Percentiles rank a stretch among this genome's conserved stretches.
Conservation (phyloP, 768 basidiomycete species). For the Tylopilus subfusipes region DNA sequence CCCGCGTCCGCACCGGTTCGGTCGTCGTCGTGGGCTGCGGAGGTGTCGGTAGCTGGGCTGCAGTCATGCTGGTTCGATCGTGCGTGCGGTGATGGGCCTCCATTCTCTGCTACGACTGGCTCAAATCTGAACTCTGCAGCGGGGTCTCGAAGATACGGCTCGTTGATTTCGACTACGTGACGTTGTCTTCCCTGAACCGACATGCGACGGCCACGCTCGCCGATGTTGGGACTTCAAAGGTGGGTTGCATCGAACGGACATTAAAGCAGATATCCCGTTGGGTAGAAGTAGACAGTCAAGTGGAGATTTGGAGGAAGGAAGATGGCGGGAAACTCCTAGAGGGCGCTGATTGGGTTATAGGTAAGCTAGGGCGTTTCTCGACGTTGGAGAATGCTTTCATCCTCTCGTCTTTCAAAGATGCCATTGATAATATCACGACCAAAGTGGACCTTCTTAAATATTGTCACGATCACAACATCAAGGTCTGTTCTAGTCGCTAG, state of each 20-base stretch:
- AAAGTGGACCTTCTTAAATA: slow-evolving; percentile 93
- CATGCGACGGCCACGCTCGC: slow-evolving; percentile 86
- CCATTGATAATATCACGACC: slow-evolving; percentile 96
- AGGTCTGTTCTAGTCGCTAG: slow-evolving; percentile 41
- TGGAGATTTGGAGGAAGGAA: slow-evolving; percentile 86
- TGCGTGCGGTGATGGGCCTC: slow-evolving; percentile 38
- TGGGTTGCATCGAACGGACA: slow-evolving; percentile 65
- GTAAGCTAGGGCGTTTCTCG: slow-evolving; percentile 37
- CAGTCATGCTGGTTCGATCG: slow-evolving; percentile 91
- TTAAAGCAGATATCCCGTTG: slow-evolving; percentile 76
- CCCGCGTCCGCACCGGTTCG: slow-evolving; percentile 62
- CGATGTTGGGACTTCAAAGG: slow-evolving; percentile 94
- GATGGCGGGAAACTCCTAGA: slow-evolving; percentile 70
- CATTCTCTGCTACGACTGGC: not conserved
- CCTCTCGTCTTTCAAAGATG: slow-evolving; percentile 51
- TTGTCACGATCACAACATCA: slow-evolving; percentile 76
- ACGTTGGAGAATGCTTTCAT: slow-evolving; percentile 4
- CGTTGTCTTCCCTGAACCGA: slow-evolving; percentile 89
- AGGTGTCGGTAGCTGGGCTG: slow-evolving; percentile 95
- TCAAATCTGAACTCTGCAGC: slow-evolving; percentile 33
- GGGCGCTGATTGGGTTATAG: slow-evolving; percentile 93
- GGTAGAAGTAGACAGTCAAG: slow-evolving; percentile 78
- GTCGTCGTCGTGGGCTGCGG: slow-evolving; percentile 95
- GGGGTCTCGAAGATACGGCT: slow-evolving; percentile 74
- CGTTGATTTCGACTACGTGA: slow-evolving; percentile 96